These are phyloP conservation scores for Ailanthus altissimus DNA, from an alignment of 345 rosid species.

Conservation along the genomic window DNA sequence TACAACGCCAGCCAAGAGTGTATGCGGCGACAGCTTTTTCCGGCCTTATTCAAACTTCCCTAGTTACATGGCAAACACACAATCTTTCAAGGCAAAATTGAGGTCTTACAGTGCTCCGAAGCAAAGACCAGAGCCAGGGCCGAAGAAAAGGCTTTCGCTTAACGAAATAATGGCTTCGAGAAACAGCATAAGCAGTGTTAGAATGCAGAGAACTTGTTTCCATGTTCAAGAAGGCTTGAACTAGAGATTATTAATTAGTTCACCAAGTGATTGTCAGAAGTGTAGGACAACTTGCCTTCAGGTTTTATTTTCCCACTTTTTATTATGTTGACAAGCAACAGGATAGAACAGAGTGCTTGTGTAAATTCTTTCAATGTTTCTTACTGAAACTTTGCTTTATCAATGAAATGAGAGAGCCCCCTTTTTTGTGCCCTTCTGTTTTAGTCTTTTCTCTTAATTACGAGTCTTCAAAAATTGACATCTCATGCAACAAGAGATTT, in stretches of 20 bases:
- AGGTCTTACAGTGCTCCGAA: conserved; percentile 73
- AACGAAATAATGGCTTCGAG: conserved; percentile 64
- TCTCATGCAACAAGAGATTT: background rate
- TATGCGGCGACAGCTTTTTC: conserved; percentile 43
- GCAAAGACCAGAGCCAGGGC: conserved; percentile 57
- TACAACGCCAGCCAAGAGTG: conserved; percentile 48
- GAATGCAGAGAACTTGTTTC: conserved; percentile 48
- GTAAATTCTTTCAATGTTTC: conserved; percentile 33
- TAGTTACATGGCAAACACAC: conserved; percentile 77
- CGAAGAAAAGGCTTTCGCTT: conserved; percentile 55
- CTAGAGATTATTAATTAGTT: background rate
- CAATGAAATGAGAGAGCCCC: conserved; percentile 21
- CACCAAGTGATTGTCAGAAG: background rate
- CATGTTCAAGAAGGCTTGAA: conserved; percentile 27
- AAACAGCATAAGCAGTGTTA: conserved; percentile 49
- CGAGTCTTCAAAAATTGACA: background rate
- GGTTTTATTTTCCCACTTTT: conserved; percentile 11
- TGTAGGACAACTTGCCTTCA: background rate
- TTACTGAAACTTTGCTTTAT: conserved; percentile 23
- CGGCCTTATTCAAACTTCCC: conserved; percentile 49
- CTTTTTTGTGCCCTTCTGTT: background rate
- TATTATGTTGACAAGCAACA: conserved; percentile 23
- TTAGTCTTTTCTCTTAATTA: background rate
- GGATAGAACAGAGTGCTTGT: conserved; percentile 29
- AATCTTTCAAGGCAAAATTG: conserved; percentile 74